Conservation (phyloP, 768 basidiomycete genomes). For the Lactarius deliciosus region DNA sequence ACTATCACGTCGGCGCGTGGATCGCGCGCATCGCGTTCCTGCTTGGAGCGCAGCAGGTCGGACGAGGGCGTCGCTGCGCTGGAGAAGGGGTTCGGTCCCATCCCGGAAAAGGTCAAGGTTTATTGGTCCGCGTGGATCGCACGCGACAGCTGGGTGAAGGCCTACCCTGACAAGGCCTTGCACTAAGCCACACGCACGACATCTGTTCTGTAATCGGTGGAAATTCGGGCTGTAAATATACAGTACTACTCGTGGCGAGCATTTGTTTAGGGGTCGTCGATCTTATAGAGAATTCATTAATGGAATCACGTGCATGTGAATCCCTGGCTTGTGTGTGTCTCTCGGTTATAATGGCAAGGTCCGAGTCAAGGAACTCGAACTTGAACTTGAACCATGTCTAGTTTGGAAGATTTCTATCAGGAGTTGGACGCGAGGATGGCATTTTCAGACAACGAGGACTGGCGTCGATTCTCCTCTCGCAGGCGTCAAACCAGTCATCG, state of each 20-base stretch:
- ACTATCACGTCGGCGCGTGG: conserved; percentile 56
- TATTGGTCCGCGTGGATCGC: conserved; percentile 49
- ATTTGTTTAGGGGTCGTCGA: too few relatives aligned
- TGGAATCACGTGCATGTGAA: conserved; percentile 11
- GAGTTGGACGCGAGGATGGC: conserved; percentile 29
- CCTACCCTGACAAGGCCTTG: conserved; percentile 34
- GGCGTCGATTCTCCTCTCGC: conserved; percentile 1
- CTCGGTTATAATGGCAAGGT: background rate
- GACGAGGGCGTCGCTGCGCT: conserved; percentile 41
- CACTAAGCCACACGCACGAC: background rate
- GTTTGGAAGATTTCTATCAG: conserved; percentile 24
- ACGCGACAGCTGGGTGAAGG: conserved; percentile 45
- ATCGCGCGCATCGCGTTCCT: conserved; percentile 47
- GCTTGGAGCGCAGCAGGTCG: conserved; percentile 38
- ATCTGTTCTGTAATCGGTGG: background rate
- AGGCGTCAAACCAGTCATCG: background rate
- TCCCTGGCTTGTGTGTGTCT: background rate
- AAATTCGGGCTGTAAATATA: too few relatives aligned
- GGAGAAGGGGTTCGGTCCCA: conserved; percentile 41
- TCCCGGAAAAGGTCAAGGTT: conserved; percentile 41
- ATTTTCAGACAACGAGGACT: conserved; percentile 13
- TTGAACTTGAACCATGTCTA: background rate
- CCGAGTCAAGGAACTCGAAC: background rate
- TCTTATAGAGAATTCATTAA: background rate
- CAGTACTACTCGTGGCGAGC: too few relatives aligned